Percentiles rank a stretch among this genome's conserved stretches.
phyloP scores from a whole-genome alignment of 495 filamentous ascomycete genomes.

The Neurospora sublineolata region DNA sequence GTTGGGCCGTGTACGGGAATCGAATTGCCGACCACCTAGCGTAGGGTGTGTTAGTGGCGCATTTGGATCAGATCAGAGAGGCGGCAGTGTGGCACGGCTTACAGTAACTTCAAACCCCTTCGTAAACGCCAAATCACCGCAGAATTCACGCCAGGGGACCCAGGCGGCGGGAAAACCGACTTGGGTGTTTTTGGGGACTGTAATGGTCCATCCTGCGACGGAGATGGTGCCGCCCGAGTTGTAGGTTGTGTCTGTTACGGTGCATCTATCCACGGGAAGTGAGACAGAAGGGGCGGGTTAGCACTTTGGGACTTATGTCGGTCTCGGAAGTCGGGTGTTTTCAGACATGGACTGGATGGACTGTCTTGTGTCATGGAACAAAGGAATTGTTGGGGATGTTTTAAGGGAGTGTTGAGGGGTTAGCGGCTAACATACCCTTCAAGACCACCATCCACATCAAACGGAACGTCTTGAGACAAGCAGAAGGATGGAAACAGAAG shows the following conservation, averaged over 20 bases:
- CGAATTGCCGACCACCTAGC: constrained; percentile 24
- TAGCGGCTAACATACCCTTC: too few species aligned
- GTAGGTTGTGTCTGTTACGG: constrained; percentile 15
- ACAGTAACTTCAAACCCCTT: constrained; percentile 24
- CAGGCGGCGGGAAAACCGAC: constrained; percentile 29
- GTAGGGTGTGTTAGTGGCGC: background rate
- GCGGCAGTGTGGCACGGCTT: background rate
- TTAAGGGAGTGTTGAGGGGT: too few species aligned
- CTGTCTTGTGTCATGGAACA: background rate
- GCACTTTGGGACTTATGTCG: background rate
- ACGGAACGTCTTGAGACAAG: background rate
- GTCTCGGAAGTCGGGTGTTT: background rate
- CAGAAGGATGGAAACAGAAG: background rate
- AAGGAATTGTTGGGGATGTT: background rate
- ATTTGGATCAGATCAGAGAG: background rate
- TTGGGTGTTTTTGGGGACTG: constrained; percentile 30
- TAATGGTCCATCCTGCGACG: constrained; percentile 27
- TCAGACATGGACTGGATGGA: background rate
- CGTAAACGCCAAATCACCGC: constrained; percentile 8
- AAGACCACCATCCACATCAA: background rate
- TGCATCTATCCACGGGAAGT: constrained; percentile 8
- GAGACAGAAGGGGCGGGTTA: background rate
- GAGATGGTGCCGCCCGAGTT: constrained; percentile 28
- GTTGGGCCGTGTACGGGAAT: constrained; percentile 18
- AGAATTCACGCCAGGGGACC: constrained; percentile 28